Evolutionary conservation across 1,284 basidiomycete genomes (phyloP).

Genomic region (Jaminaea rosea): DNA sequence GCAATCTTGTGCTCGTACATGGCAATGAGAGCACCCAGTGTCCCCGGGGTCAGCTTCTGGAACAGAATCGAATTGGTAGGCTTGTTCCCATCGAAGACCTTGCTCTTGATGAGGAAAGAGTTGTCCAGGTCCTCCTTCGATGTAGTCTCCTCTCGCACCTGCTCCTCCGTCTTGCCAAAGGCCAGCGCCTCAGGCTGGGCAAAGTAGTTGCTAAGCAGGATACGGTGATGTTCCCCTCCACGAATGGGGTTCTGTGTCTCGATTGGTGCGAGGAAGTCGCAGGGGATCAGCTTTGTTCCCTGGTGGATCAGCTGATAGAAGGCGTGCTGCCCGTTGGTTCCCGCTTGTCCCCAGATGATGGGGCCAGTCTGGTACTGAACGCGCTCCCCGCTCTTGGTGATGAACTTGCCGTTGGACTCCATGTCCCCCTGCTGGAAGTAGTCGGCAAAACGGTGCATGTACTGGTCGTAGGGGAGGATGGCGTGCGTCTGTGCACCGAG

Average conservation of each 20-base stretch:
- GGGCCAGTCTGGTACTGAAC: constrained; percentile 96
- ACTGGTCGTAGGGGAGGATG: constrained; percentile 94
- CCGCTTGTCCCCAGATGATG: constrained; percentile 96
- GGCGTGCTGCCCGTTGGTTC: constrained; percentile 97
- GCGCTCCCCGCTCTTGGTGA: constrained; percentile 83
- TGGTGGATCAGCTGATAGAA: constrained; percentile 98
- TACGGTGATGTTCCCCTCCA: constrained; percentile 74
- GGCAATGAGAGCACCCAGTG: constrained; percentile 80
- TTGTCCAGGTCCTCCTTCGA: constrained; percentile 59
- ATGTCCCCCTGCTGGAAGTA: constrained; percentile 99
- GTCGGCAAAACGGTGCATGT: constrained; percentile 96
- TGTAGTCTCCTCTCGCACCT: constrained; percentile 76
- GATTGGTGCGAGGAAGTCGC: constrained; percentile 88
- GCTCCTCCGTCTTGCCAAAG: constrained; percentile 88
- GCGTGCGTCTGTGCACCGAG: constrained; percentile 91
- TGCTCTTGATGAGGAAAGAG: constrained; percentile 81
- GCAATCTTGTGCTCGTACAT: constrained; percentile 99
- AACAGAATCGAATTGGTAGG: constrained; percentile 96
- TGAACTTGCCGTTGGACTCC: constrained; percentile 96
- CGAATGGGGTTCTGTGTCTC: constrained; percentile 82
- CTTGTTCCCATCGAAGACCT: constrained; percentile 94
- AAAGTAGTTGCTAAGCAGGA: constrained; percentile 94
- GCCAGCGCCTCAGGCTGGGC: constrained; percentile 94
- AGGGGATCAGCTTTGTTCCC: constrained; percentile 60
- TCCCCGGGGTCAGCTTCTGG: constrained; percentile 79